Base-by-base conservation (phyloP, 2,329 filamentous ascomycete species). In the Diaporthe velutina region DNA sequence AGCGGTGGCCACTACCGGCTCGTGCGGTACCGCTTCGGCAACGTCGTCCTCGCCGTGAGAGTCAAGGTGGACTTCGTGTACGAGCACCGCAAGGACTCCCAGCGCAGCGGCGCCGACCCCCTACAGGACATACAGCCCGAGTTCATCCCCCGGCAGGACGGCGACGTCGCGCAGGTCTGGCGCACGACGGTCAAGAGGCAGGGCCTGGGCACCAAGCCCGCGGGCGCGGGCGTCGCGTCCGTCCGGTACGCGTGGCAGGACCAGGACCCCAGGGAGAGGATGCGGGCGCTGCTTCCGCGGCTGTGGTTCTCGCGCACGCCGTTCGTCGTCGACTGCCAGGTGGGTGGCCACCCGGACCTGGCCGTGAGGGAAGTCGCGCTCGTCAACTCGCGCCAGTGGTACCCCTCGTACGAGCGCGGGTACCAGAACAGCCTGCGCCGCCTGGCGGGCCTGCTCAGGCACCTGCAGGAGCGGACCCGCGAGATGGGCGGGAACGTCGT, bases 281-380 rank as follows among this genome's bases (percentile, higher is more conserved):
- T 74, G 15, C 35, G 35, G 3, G 28, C 35, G n/a, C 42, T 72
- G 42, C 50, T 74, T 13, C 57, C 71, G 7, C 33, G 22, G 5
- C 22, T 75, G n/a, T 75, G 74, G 74, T 75, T 75, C 50, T 70
- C 71, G 12, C 74, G 74, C 10, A 35, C 61, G 25, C 58, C 74
- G 10, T 74, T 75, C 6, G 48, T 75, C n/a, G n/a, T 71, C 15
- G 74, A 74, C 10, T 52, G 48, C n/a, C 40, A 71, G 9, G 67
- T 74, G n/a, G n/a, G n/a, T 3, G 42, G 45, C 28, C 35, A 45
- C 35, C 71, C 50, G 13, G 33, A 57, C 19, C 10, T 75, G 10
- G 9, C 40, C 1, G 33, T 73, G 6, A 42, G 28, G 25, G 58
- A 68, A 7, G 70, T 54, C 2, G 28, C 61, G 1, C 40, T 75